These are phyloP conservation scores for Camellia oleifera DNA, from an alignment of 179 eudicot genomes.

Conservation along the genomic window DNA sequence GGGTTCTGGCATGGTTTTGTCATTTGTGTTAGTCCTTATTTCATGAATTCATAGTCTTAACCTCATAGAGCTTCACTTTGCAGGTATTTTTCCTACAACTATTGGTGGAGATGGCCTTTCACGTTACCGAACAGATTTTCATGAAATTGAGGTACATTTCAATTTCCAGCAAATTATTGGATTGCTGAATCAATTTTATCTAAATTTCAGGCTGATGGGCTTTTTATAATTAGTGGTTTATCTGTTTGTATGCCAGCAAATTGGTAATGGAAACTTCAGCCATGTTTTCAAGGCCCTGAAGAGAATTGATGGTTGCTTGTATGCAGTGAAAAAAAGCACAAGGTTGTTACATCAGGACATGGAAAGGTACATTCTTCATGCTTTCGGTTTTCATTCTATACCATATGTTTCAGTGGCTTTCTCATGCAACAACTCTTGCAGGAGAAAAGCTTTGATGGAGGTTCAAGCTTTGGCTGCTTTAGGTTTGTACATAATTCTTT, in stretches of 20 bases:
- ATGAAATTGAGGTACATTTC: slow-evolving; percentile 70
- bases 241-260: slow-evolving; percentile 56
- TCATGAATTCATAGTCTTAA: background rate
- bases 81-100: slow-evolving; percentile 51
- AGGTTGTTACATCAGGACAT: slow-evolving; percentile 59
- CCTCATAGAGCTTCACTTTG: slow-evolving; percentile 9
- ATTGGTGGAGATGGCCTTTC: slow-evolving; percentile 61
- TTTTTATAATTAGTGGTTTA: background rate
- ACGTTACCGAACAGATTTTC: slow-evolving; percentile 75
- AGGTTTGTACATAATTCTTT: slow-evolving; percentile 42
- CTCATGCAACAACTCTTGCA: slow-evolving; percentile 32
- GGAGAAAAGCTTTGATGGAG: slow-evolving; percentile 96
- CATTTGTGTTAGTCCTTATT: background rate
- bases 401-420: slow-evolving; percentile 9
- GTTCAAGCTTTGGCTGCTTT: slow-evolving; percentile 90
- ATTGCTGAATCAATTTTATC: background rate
- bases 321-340: slow-evolving; percentile 78
- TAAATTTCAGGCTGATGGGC: background rate
- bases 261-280: slow-evolving; percentile 86
- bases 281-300: slow-evolving; percentile 72
- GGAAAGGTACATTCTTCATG: slow-evolving; percentile 51
- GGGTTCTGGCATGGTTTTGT: background rate
- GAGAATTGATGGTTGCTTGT: slow-evolving; percentile 87
- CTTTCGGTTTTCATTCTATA: background rate
- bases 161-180: background rate